Evolutionary conservation across 1,284 basidiomycete genomes (phyloP).

Genomic region (Acaromyces ingoldii): DNA sequence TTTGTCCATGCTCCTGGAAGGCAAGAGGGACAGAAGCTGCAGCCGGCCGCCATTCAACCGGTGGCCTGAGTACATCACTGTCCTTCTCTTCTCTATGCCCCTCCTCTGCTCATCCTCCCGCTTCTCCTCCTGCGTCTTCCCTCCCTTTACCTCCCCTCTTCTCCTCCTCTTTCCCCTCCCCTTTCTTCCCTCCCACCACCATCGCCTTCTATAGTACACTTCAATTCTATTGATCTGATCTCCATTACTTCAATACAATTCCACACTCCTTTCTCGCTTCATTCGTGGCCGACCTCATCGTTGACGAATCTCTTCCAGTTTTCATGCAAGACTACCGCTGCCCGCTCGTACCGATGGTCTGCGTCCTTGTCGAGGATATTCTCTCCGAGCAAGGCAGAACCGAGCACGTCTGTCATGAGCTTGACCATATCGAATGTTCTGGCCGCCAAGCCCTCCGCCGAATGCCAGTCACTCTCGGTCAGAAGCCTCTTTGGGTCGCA

Average conservation of each 20-base stretch:
- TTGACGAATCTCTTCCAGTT: conserved; percentile 5
- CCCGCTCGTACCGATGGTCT: neutral
- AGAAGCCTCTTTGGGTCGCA: conserved; percentile 24
- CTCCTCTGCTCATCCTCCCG: no score
- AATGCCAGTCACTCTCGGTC: conserved; percentile 40
- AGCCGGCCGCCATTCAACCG: neutral
- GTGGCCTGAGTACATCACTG: neutral
- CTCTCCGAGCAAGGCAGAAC: neutral
- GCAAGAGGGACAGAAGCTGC: conserved; percentile 10
- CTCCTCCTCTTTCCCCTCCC: no score
- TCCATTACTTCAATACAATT: no score
- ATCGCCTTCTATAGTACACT: no score
- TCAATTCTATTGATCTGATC: no score
- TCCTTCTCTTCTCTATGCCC: neutral
- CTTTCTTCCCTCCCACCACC: no score
- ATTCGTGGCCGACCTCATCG: no score
- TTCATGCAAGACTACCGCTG: neutral
- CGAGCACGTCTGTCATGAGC: neutral
- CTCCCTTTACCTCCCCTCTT: no score
- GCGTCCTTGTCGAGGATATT: neutral
- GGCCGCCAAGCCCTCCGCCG: conserved; percentile 20
- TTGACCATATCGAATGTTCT: conserved; percentile 2
- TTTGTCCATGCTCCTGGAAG: conserved; percentile 26
- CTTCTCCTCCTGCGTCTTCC: no score
- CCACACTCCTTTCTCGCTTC: no score